Conservation (phyloP, 495 filamentous ascomycete species). For the Podospora anserina region DNA sequence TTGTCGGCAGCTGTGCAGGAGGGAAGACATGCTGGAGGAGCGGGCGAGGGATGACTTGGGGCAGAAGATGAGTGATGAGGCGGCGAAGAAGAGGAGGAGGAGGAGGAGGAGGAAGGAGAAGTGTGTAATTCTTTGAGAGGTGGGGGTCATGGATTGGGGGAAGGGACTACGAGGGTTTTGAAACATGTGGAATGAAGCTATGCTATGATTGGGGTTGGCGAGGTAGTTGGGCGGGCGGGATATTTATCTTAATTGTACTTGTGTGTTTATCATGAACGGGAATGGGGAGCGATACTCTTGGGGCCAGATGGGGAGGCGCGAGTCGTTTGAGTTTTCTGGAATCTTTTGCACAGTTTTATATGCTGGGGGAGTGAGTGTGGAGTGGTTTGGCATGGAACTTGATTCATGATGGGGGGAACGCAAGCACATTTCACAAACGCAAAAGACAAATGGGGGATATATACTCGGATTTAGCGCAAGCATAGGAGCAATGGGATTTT, state of each 20-base stretch:
- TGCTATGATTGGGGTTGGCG: too few relatives aligned
- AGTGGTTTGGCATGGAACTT: too few relatives aligned
- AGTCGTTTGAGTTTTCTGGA: too few relatives aligned
- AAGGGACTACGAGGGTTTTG: too few relatives aligned
- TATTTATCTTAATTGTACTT: too few relatives aligned
- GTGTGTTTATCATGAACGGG: too few relatives aligned
- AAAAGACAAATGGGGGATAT: background rate
- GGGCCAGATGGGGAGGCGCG: too few relatives aligned
- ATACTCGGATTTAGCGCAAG: constrained; percentile 2
- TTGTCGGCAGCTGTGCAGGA: constrained; percentile 84
- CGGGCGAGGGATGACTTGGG: constrained; percentile 41
- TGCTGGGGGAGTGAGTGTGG: too few relatives aligned
- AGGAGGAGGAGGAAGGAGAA: constrained; percentile 28
- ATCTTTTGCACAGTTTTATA: too few relatives aligned
- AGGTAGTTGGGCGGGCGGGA: too few relatives aligned
- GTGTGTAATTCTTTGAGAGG: constrained; percentile 30
- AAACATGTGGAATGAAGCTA: too few relatives aligned
- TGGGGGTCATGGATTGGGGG: background rate
- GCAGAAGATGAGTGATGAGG: constrained; percentile 27
- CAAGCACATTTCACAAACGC: background rate
- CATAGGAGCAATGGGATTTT: background rate
- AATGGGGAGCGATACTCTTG: too few relatives aligned
- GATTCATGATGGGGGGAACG: background rate
- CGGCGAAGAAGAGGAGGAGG: constrained; percentile 19
- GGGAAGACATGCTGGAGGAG: constrained; percentile 52